phyloP scores from a whole-genome alignment of 1,284 basidiomycete species.

The Melampsora americana region DNA sequence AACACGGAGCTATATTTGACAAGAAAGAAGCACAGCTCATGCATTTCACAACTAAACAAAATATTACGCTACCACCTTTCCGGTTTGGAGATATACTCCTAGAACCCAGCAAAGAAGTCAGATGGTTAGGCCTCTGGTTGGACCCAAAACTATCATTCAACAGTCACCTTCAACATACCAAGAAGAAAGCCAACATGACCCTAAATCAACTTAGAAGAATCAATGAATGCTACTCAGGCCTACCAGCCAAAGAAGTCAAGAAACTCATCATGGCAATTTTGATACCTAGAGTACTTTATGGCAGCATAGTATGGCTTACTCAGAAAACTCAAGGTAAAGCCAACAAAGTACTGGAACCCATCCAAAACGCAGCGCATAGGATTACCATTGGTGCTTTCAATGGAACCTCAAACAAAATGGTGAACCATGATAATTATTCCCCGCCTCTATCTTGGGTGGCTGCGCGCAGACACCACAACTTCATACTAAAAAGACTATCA shows the following conservation, averaged over 20 bases:
- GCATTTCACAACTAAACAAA: background rate
- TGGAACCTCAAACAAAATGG: too few species aligned
- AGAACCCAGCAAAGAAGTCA: background rate
- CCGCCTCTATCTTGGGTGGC: background rate
- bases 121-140: constrained; percentile 9
- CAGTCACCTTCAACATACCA: background rate
- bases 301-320: constrained; percentile 17
- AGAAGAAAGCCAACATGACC: background rate
- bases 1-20: constrained; percentile 25
- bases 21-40: constrained; percentile 12
- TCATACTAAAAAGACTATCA: background rate
- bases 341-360: background rate
- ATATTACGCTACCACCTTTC: background rate
- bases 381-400: too few species aligned
- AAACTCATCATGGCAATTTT: background rate
- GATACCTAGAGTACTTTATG: constrained; percentile 1
- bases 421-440: background rate
- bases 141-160: background rate
- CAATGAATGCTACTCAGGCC: background rate
- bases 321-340: background rate
- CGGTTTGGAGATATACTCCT: background rate
- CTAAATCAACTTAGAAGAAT: background rate
- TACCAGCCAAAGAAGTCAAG: background rate
- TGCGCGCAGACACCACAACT: background rate
- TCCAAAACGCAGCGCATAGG: too few species aligned